Percentiles rank a stretch among this genome's conserved stretches.
Evolutionary conservation across 202 grass and related monocot genomes (phyloP).

Genomic region (Panicum hallii): DNA sequence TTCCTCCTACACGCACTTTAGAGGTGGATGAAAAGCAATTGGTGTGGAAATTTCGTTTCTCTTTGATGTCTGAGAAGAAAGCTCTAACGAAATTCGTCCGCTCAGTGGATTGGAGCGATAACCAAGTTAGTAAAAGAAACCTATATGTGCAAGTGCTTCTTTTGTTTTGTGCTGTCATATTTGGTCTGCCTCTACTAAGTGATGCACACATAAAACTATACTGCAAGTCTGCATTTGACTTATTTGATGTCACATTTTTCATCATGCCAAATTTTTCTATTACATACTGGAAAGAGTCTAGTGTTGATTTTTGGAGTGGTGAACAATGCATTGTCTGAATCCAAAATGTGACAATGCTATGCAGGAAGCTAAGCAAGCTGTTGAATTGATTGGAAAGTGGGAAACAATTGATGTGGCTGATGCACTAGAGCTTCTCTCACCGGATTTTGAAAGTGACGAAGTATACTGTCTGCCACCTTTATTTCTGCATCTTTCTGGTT

Average conservation of each 20-base stretch:
- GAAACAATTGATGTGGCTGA: constrained; percentile 97
- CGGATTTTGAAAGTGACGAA: constrained; percentile 95
- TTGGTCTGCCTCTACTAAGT: not conserved
- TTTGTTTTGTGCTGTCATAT: constrained; percentile 26
- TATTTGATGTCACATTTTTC: constrained; percentile 16
- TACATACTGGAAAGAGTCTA: not conserved
- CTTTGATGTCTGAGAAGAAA: constrained; percentile 99
- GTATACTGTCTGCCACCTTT: constrained; percentile 51
- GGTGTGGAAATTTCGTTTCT: constrained; percentile 99
- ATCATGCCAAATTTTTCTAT: constrained; percentile 26
- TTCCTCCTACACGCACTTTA: constrained; percentile 81
- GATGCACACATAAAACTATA: not conserved
- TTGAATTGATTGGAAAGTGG: constrained; percentile 96
- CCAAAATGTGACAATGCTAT: constrained; percentile 33
- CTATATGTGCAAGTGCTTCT: not conserved
- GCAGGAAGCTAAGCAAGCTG: constrained; percentile 96
- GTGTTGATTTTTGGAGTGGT: not conserved
- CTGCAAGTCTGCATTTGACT: constrained; percentile 4
- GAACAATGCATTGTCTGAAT: constrained; percentile 19
- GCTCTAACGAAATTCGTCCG: constrained; percentile 92
- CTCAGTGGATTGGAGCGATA: constrained; percentile 97
- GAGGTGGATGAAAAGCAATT: constrained; percentile 90
- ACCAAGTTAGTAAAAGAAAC: constrained; percentile 66
- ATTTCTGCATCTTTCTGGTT: constrained; percentile 39
- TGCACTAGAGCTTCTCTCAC: constrained; percentile 93